Evolutionary conservation across 83 land plant genomes (phyloP).

Genomic region (Picea mariana): DNA sequence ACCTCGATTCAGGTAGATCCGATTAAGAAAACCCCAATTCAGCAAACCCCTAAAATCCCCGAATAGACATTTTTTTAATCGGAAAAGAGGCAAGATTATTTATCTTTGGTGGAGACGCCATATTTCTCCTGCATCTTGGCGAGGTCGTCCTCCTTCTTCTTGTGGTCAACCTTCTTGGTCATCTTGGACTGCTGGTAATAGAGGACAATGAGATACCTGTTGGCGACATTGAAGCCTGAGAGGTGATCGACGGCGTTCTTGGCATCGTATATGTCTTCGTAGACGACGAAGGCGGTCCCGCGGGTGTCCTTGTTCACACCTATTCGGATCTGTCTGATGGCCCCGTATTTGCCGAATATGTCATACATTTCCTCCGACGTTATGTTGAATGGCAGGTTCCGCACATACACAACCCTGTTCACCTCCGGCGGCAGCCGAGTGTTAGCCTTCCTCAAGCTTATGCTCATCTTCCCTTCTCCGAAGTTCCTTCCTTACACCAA

Average conservation of each 20-base stretch:
- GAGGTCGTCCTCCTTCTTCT: conserved; percentile 96
- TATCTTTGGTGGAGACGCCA: conserved; percentile 83
- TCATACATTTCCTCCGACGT: conserved; percentile 99
- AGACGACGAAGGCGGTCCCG: conserved; percentile 96
- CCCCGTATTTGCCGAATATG: conserved; percentile 98
- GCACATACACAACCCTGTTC: conserved; percentile 89
- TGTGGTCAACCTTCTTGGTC: conserved; percentile 90
- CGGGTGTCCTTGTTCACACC: conserved; percentile 95
- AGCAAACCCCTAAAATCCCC: not conserved
- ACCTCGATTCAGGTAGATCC: not conserved
- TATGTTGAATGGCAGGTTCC: conserved; percentile 96
- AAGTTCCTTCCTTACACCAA: no score
- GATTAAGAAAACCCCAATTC: not conserved
- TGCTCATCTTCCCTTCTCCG: conserved; percentile 40
- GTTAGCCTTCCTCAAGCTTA: conserved; percentile 86
- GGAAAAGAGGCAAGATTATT: conserved; percentile 18
- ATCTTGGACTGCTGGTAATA: conserved; percentile 98
- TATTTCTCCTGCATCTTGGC: conserved; percentile 88
- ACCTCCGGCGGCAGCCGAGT: conserved; percentile 96
- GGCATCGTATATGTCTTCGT: conserved; percentile 99
- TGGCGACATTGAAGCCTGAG: conserved; percentile 97
- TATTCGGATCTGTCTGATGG: conserved; percentile 91
- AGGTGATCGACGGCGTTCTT: conserved; percentile 98
- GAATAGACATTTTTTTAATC: not conserved
- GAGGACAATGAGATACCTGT: conserved; percentile 88